Conservation (phyloP, 1,284 basidiomycete genomes). For the Testicularia cyperi region DNA sequence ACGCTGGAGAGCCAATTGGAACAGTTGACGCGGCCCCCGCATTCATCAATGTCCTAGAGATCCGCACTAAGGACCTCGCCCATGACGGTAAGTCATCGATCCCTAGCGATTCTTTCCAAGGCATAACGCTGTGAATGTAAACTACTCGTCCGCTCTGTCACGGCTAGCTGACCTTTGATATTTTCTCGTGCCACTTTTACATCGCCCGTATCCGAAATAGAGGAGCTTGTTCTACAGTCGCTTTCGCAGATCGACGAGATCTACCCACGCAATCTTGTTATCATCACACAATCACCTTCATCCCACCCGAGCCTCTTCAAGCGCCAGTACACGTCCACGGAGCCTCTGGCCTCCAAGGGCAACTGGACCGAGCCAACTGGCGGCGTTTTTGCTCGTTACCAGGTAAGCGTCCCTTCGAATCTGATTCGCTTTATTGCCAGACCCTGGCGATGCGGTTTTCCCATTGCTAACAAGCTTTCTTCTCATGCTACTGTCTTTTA, state of each 20-base stretch:
- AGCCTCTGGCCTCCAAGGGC: conserved; percentile 9
- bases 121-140: too few relatives aligned
- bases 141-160: too few relatives aligned
- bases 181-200: too few relatives aligned
- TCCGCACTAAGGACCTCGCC: too few relatives aligned
- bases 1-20: too few relatives aligned
- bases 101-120: too few relatives aligned
- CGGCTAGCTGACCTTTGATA: too few relatives aligned
- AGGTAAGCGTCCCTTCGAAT: too few relatives aligned
- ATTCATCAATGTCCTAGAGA: too few relatives aligned
- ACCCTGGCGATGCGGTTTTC: background rate
- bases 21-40: too few relatives aligned
- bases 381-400: conserved; percentile 34
- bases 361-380: conserved; percentile 35
- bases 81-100: too few relatives aligned
- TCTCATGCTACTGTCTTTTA: background rate
- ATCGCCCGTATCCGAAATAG: conserved; percentile 1
- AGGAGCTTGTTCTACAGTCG: conserved; percentile 4
- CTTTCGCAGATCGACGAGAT: conserved; percentile 11
- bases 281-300: conserved; percentile 1
- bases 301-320: conserved; percentile 7
- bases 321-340: conserved; percentile 12
- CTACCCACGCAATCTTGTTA: conserved; percentile 21
- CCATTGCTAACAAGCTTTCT: too few relatives aligned
- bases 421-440: background rate